phyloP scores from a whole-genome alignment of 2,329 filamentous ascomycete species.

The Byssoonygena ceratinophila region DNA sequence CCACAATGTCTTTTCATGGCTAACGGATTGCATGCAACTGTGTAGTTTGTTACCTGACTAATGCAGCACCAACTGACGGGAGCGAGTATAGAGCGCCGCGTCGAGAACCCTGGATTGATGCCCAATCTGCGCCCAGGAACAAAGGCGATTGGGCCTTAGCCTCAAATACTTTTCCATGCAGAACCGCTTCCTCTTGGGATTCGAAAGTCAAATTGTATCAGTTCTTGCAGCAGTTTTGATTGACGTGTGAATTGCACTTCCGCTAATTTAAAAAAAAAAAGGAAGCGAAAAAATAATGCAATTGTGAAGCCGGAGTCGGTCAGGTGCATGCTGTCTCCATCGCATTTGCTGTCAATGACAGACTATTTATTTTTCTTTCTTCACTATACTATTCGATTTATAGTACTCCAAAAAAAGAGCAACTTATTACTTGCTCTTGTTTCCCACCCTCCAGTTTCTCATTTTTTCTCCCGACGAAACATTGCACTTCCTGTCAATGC shows the following conservation, averaged over 20 bases:
- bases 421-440: conserved; percentile 13
- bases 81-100: conserved; percentile 9
- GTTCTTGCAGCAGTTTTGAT: neutral
- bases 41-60: conserved; percentile 15
- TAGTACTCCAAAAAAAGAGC: conserved; percentile 7
- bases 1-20: conserved; percentile 4
- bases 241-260: conserved; percentile 12
- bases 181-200: conserved; percentile 4
- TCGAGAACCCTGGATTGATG: conserved; percentile 13
- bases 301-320: conserved; percentile 11
- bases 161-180: conserved; percentile 7
- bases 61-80: conserved; percentile 12
- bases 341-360: neutral
- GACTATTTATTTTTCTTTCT: conserved; percentile 15
- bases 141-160: conserved; percentile 13
- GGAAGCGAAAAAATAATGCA: conserved; percentile 9
- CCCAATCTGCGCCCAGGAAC: conserved; percentile 14
- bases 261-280: neutral
- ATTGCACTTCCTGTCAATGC: conserved; percentile 1
- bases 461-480: conserved; percentile 4
- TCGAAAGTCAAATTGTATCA: conserved; percentile 3
- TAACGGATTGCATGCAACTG: conserved; percentile 4
- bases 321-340: conserved; percentile 6
- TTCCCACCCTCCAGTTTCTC: conserved; percentile 3
- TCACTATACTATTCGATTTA: conserved; percentile 4